Evolutionary conservation across 495 filamentous ascomycete species (phyloP), one percentile per base, ranked within the genome.

Genomic region (Aspergillus taichungensis): DNA sequence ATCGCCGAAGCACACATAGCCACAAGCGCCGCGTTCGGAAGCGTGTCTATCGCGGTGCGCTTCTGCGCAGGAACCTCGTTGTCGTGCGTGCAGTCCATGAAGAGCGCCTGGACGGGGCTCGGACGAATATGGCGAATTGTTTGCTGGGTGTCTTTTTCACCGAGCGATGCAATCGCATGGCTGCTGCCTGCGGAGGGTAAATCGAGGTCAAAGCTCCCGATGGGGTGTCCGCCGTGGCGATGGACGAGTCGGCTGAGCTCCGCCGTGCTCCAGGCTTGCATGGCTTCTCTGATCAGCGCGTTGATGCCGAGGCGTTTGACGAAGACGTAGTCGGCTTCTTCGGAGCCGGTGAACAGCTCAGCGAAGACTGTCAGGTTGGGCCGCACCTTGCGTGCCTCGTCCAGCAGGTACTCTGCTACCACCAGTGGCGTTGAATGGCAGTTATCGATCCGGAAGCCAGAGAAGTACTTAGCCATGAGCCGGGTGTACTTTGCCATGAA

Each of bases 61-160:
- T 97, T 96, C 64, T 99, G 92, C 1, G 91, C 86, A 6, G 94
- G 94, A 6, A 87, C 79, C 63, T 97, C 92, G 56, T 99, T 99
- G 66, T 99, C 94, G 61, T 99, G 94, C 1, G 94, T 99, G 61
- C 94, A 99, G 57, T 99, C 94, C 88, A 95, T 95, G 64, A 99
- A 97, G 1, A 99, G 70, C 3, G 92, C 94, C 40, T 95, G 89
- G 0, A 95, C 86, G 0, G 88, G 87, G 8, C 79, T 84, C 14
- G 81, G 78, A 31, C 83, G 85, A 60, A 96, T 88, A 40, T 72
- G 79, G 36, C 80, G 82, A 34, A 90, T 74, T 24, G 78, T 72
- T 56, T 88, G 82, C 29, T 69, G 60, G 3, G 55, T 53, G 13
- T 57, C 56, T 30, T 77, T 75, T 47, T 51, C 57, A 27, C 57